phyloP scores from a whole-genome alignment of 371 early-diverging fungal genomes.

The Syncephalastrum racemosum region DNA sequence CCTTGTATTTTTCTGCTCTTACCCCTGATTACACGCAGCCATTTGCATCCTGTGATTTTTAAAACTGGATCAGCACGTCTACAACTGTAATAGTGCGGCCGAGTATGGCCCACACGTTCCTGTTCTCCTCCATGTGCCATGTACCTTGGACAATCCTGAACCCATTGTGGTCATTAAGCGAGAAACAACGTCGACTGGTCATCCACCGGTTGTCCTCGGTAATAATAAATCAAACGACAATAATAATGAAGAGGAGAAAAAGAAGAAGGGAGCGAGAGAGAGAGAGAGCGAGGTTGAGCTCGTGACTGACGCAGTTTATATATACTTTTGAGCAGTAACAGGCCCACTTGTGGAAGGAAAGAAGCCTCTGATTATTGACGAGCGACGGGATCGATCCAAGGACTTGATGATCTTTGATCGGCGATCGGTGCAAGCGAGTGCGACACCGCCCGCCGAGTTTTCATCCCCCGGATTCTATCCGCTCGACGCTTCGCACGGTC shows the following conservation, averaged over 20 bases:
- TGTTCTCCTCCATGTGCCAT: constrained; percentile 37
- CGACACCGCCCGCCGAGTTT: constrained; percentile 10
- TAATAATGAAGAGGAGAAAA: not conserved
- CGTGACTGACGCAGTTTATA: not conserved
- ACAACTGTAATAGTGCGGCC: constrained; percentile 20
- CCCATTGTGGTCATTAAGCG: constrained; percentile 34
- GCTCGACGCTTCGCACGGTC: constrained; percentile 17
- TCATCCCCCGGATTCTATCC: constrained; percentile 22
- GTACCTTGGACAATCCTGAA: constrained; percentile 30
- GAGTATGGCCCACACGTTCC: constrained; percentile 33
- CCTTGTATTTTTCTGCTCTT: too few species aligned
- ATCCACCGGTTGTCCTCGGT: constrained; percentile 44
- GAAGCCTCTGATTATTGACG: constrained; percentile 25
- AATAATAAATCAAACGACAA: too few species aligned
- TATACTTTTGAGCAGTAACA: constrained; percentile 13
- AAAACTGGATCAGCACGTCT: constrained; percentile 28
- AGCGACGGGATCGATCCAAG: constrained; percentile 23
- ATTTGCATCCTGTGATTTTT: too few species aligned
- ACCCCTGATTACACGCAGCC: too few species aligned
- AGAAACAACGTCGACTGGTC: constrained; percentile 31
- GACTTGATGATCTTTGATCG: constrained; percentile 23
- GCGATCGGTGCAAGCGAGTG: constrained; percentile 9
- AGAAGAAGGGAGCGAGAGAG: not conserved
- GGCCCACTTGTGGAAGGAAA: constrained; percentile 20
- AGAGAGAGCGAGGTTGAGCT: too few species aligned